phyloP scores from a whole-genome alignment of 2,329 filamentous ascomycete species.

The Atkinsonella hypoxylon region DNA sequence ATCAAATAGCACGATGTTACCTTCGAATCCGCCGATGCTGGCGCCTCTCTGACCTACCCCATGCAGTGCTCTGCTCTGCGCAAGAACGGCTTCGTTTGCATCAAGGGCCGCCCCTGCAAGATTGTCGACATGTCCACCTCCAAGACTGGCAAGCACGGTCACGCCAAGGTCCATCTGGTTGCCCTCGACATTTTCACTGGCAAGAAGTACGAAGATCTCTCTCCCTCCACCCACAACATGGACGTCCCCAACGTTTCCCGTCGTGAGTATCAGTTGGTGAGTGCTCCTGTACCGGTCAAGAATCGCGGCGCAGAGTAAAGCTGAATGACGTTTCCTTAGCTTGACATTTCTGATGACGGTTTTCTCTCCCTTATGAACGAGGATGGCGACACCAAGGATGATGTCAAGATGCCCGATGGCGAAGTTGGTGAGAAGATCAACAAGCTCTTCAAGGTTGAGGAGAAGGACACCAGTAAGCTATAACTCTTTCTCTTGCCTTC shows the following conservation, averaged over 20 bases:
- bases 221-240: slow-evolving; percentile 96
- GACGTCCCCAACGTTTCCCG: slow-evolving; percentile 91
- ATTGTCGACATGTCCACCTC: slow-evolving; percentile 99
- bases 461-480: slow-evolving; percentile 88
- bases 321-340: slow-evolving; percentile 33
- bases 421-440: slow-evolving; percentile 81
- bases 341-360: slow-evolving; percentile 86
- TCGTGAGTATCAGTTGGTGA: slow-evolving; percentile 87
- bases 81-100: slow-evolving; percentile 98
- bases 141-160: slow-evolving; percentile 99
- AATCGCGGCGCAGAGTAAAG: no score
- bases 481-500: neutral
- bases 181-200: slow-evolving; percentile 98
- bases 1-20: slow-evolving; percentile 47
- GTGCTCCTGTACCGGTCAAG: slow-evolving; percentile 18
- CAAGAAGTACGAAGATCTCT: slow-evolving; percentile 99
- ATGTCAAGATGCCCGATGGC: slow-evolving; percentile 84
- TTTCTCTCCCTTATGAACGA: slow-evolving; percentile 92
- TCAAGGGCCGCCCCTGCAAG: slow-evolving; percentile 99
- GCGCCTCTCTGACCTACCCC: slow-evolving; percentile 85
- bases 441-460: slow-evolving; percentile 67
- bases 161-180: slow-evolving; percentile 99
- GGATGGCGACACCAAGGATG: slow-evolving; percentile 79
- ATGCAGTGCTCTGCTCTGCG: slow-evolving; percentile 99
- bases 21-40: slow-evolving; percentile 93